Conservation (phyloP, 371 early-diverging fungal genomes). For the Apophysomyces trapeziformis region DNA sequence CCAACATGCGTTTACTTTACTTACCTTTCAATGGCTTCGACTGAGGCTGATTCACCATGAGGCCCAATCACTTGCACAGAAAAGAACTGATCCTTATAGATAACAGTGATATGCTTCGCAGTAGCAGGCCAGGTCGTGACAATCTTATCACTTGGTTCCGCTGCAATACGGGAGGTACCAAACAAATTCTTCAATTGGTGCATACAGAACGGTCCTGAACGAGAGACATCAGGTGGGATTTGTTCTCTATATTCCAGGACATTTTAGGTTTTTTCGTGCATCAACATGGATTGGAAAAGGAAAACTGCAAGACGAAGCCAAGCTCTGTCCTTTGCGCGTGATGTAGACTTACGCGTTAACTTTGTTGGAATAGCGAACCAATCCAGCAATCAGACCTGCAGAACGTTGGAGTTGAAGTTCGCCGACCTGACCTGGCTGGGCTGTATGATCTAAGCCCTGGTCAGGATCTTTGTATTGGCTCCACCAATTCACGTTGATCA, state of each 20-base stretch:
- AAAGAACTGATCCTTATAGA: constrained; percentile 85
- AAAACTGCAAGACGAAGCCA: not conserved
- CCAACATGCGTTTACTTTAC: not conserved
- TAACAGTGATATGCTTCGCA: constrained; percentile 80
- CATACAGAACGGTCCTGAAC: constrained; percentile 85
- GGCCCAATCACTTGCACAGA: constrained; percentile 73
- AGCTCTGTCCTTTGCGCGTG: not conserved
- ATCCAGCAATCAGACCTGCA: constrained; percentile 68
- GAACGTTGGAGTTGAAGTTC: constrained; percentile 80
- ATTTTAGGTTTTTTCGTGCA: not conserved
- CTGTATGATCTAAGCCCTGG: constrained; percentile 43
- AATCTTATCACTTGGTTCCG: constrained; percentile 67
- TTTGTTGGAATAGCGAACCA: constrained; percentile 75
- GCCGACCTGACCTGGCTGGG: constrained; percentile 62
- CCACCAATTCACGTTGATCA: constrained; percentile 93
- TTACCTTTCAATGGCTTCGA: constrained; percentile 66
- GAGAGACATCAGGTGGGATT: constrained; percentile 72
- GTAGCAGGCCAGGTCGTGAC: constrained; percentile 73
- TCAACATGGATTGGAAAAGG: not conserved
- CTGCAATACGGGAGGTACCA: constrained; percentile 81
- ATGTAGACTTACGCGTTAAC: constrained; percentile 62
- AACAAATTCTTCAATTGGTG: constrained; percentile 87
- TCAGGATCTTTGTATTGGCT: constrained; percentile 71
- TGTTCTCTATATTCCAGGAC: constrained; percentile 38
- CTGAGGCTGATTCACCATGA: constrained; percentile 70